Base-by-base conservation (phyloP, 164 flowering plant genomes). In the Sextonia rubra region DNA sequence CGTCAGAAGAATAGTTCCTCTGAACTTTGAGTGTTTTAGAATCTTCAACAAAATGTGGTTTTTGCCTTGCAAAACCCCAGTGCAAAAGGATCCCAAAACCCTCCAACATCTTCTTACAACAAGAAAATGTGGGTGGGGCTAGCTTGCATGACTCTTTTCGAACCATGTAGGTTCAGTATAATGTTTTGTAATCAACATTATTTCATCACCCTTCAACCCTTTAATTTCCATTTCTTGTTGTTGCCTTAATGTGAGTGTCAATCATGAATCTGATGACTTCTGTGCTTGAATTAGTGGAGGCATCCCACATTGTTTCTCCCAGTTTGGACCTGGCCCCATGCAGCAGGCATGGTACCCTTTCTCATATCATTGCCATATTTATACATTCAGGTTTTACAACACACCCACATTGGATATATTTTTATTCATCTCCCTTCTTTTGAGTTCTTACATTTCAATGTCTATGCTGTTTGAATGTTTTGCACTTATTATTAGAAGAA, bases 231-330 rank as follows among this genome's bases (percentile, higher is more conserved):
- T 27, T 15, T 71, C 22, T 22, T 58, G 22, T 61, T 15, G 11
- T 68, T 60, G 4, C 20, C 27, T 14, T 14, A 26, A 25, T 29
- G 32, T 29, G 30, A 29, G 30, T 29, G 30, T 29, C 30, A 29
- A 29, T 29, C 30, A 29, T 64, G 12, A 27, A 12, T 26, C 69
- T 60, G 14, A 24, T 66, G 49, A 44, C 14, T 65, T 60, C 49
- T 15, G 3, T 23, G 27, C 70, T 79, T 37, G 62, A 72, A 69
- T 68, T 63, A 92, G 99, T 85, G 99, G 99, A 75, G 99, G 99
- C 27, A 71, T 92, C 80, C 97, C 97, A 61, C 99, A 94, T 82
- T 92, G 99, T 80, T 94, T 92, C 82, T 97, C 97, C 22, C 97
- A 94, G 85, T 94, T 94, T 89, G 97, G 99, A 82, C 99, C 99